These are phyloP conservation scores for Talaromyces sp. DNA, from an alignment of 2,329 filamentous ascomycete species.

Conservation along the genomic window DNA sequence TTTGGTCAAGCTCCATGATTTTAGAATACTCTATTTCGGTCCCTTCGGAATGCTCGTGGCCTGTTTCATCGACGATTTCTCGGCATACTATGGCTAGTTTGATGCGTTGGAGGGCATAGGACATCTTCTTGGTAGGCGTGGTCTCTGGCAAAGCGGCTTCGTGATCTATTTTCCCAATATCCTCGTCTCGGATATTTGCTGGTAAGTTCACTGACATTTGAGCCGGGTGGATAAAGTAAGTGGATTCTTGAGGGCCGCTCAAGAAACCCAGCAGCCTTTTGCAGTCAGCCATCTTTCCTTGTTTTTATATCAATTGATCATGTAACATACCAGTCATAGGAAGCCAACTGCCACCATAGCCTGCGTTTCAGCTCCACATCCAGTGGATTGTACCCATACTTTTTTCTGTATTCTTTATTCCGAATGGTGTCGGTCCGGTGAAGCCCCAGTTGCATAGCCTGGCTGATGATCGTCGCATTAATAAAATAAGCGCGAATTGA, in stretches of 20 bases:
- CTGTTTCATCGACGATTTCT: conserved; percentile 33
- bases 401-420: conserved; percentile 14
- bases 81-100: conserved; percentile 37
- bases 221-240: conserved; percentile 37
- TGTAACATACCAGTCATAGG: conserved; percentile 40
- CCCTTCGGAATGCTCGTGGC: conserved; percentile 20
- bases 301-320: no score
- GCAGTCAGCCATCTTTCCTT: not conserved
- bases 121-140: conserved; percentile 39
- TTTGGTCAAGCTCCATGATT: conserved; percentile 34
- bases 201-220: conserved; percentile 39
- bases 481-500: conserved; percentile 21
- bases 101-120: conserved; percentile 41
- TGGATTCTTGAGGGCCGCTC: conserved; percentile 41
- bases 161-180: conserved; percentile 22
- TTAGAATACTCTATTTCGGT: conserved; percentile 29
- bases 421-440: conserved; percentile 28
- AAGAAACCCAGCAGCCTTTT: conserved; percentile 34
- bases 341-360: conserved; percentile 40
- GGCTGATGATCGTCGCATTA: conserved; percentile 20
- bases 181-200: conserved; percentile 38
- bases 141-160: conserved; percentile 21
- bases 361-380: conserved; percentile 36
- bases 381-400: conserved; percentile 15
- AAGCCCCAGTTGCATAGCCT: conserved; percentile 31